A percentile compares a stretch with the other conserved stretches of the same genome.
phyloP scores from a whole-genome alignment of 2,329 filamentous ascomycete species.

The Cyphellophora attinorum region DNA sequence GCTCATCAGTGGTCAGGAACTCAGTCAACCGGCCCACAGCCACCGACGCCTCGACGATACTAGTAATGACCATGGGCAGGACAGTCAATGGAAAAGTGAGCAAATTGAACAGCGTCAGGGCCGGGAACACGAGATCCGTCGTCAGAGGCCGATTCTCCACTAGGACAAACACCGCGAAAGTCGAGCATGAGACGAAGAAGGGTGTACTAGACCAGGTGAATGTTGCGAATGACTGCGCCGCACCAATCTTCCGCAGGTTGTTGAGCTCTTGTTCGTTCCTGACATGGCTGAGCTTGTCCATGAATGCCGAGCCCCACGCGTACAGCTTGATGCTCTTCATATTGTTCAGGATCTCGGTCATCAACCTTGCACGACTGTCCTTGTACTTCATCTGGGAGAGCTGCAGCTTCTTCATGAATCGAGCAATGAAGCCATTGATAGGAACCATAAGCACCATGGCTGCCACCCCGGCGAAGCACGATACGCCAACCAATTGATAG shows the following conservation, averaged over 20 bases:
- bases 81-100: slow-evolving; percentile 91
- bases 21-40: slow-evolving; percentile 76
- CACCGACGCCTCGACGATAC: slow-evolving; percentile 91
- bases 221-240: slow-evolving; percentile 85
- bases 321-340: slow-evolving; percentile 99
- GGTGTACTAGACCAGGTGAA: slow-evolving; percentile 98
- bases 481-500: slow-evolving; percentile 87
- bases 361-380: slow-evolving; percentile 80
- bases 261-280: slow-evolving; percentile 93
- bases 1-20: slow-evolving; percentile 79
- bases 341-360: slow-evolving; percentile 97
- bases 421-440: slow-evolving; percentile 82
- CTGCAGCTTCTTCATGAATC: slow-evolving; percentile 87
- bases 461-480: slow-evolving; percentile 89
- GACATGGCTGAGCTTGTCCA: slow-evolving; percentile 93
- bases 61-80: slow-evolving; percentile 94
- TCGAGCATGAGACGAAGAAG: slow-evolving; percentile 94
- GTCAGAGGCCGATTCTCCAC: slow-evolving; percentile 72
- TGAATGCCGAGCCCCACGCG: slow-evolving; percentile 93
- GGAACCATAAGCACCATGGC: slow-evolving; percentile 98
- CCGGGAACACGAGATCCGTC: slow-evolving; percentile 92
- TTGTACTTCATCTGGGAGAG: slow-evolving; percentile 99
- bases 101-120: slow-evolving; percentile 85
- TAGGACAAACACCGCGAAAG: slow-evolving; percentile 87
- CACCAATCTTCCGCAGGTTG: slow-evolving; percentile 91